Evolutionary conservation across 768 basidiomycete genomes (phyloP).

Genomic region (Podaxis carcinomalis): DNA sequence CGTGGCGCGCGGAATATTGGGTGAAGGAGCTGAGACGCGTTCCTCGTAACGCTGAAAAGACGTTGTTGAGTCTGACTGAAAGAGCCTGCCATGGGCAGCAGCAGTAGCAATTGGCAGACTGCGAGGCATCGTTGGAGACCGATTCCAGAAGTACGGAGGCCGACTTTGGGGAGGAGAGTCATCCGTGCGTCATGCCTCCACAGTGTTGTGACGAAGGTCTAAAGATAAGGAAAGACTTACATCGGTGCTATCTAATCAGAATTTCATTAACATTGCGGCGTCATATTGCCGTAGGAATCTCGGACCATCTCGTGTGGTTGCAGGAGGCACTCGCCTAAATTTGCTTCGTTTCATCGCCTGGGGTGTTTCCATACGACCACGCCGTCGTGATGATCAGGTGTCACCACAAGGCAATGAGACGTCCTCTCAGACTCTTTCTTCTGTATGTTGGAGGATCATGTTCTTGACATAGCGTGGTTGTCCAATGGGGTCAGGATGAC

Average conservation of each 20-base stretch:
- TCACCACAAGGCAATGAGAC: background rate
- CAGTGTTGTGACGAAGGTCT: background rate
- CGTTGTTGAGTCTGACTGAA: background rate
- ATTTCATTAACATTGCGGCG: too few species aligned
- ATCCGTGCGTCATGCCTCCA: background rate
- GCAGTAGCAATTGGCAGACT: background rate
- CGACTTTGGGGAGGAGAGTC: background rate
- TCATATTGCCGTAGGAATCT: too few species aligned
- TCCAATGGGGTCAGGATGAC: too few species aligned
- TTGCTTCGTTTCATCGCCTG: too few species aligned
- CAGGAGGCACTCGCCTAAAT: too few species aligned
- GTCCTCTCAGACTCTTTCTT: too few species aligned
- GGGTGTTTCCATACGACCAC: too few species aligned
- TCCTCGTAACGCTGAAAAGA: background rate
- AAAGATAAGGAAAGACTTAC: too few species aligned
- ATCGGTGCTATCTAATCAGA: too few species aligned
- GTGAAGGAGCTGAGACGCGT: background rate
- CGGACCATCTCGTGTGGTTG: too few species aligned
- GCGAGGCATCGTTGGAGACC: background rate
- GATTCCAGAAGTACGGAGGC: background rate
- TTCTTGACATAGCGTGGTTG: too few species aligned
- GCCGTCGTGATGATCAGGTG: background rate
- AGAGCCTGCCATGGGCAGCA: background rate
- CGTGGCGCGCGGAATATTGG: background rate
- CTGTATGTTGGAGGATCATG: too few species aligned